Evolutionary conservation across 345 rosid species (phyloP).

Genomic region (Lumnitzera racemosa): DNA sequence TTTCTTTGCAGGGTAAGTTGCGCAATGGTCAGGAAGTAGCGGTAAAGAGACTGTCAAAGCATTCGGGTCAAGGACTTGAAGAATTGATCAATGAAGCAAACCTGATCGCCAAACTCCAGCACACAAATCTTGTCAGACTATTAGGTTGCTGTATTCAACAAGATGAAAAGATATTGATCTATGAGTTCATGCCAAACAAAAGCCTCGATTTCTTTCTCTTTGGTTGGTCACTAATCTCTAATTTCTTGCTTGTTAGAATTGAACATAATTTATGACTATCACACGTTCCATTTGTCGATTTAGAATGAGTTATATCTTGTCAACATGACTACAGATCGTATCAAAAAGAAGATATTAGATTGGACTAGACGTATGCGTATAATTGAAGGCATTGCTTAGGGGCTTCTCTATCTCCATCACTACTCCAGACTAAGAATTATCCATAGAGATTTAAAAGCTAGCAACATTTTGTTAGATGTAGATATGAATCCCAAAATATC

Average conservation of each 20-base stretch:
- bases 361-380: constrained; percentile 32
- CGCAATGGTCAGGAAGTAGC: constrained; percentile 19
- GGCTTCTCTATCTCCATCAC: too few relatives aligned
- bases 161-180: too few relatives aligned
- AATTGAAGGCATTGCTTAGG: too few relatives aligned
- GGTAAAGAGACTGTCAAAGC: constrained; percentile 23
- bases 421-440: too few relatives aligned
- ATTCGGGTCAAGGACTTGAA: constrained; percentile 28
- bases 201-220: too few relatives aligned
- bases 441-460: too few relatives aligned
- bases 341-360: constrained; percentile 6
- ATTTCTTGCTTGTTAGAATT: neutral
- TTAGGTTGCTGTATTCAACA: too few relatives aligned
- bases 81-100: constrained; percentile 36
- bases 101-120: constrained; percentile 7
- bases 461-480: too few relatives aligned
- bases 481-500: constrained; percentile 15
- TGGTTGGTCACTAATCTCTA: constrained; percentile 10
- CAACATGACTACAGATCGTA: constrained; percentile 11
- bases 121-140: too few relatives aligned
- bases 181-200: too few relatives aligned
- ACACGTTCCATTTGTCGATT: neutral
- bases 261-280: neutral
- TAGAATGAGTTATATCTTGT: neutral
- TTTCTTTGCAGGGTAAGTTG: constrained; percentile 16